Percentiles rank a stretch among this genome's conserved stretches.
Evolutionary conservation across 805 yeast genomes (phyloP).

Genomic region (Suhomyces emberorum): DNA sequence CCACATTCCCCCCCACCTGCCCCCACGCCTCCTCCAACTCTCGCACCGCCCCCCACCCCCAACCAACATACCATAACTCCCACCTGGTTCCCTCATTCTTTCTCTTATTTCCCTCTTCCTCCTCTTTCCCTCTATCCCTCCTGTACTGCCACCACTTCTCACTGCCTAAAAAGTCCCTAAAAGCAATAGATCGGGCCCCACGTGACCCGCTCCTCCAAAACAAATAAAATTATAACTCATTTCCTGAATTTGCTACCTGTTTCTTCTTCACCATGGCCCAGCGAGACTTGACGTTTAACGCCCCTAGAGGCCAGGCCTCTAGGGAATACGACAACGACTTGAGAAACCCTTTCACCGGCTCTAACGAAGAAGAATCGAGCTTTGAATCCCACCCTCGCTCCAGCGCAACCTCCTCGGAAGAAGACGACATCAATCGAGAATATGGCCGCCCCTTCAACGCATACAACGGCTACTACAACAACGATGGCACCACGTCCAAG

Average conservation of each 20-base stretch:
- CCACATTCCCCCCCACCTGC: too few relatives aligned
- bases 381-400: conserved; percentile 10
- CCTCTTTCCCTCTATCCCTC: too few relatives aligned
- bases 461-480: conserved; percentile 42
- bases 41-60: too few relatives aligned
- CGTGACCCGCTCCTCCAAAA: too few relatives aligned
- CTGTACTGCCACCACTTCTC: too few relatives aligned
- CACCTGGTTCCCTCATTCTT: too few relatives aligned
- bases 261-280: conserved; percentile 13
- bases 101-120: too few relatives aligned
- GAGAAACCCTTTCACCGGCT: conserved; percentile 12
- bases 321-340: conserved; percentile 5
- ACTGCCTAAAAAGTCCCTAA: too few relatives aligned
- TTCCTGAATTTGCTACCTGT: neutral
- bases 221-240: too few relatives aligned
- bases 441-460: conserved; percentile 38
- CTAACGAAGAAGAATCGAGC: conserved; percentile 9
- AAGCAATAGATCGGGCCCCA: too few relatives aligned
- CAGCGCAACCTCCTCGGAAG: conserved; percentile 9
- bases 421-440: conserved; percentile 18
- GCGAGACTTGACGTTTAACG: conserved; percentile 34
- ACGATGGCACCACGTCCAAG: conserved; percentile 36
- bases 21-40: too few relatives aligned
- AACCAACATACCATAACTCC: too few relatives aligned
- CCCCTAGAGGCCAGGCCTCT: conserved; percentile 9